Evolutionary conservation across 148 eudicot genomes (phyloP).

Genomic region (Gaultheria prostrata): DNA sequence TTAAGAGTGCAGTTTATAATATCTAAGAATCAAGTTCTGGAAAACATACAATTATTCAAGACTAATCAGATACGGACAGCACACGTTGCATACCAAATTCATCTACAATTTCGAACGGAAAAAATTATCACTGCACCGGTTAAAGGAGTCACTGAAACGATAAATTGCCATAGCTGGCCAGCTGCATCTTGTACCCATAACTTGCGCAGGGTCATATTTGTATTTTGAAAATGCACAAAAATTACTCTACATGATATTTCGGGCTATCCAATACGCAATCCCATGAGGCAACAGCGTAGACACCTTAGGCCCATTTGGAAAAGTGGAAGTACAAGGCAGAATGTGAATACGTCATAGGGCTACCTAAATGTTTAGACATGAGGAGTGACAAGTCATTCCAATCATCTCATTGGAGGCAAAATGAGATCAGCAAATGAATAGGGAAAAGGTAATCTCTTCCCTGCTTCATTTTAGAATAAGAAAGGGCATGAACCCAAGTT

Average conservation of each 20-base stretch:
- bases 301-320: background rate
- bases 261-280: background rate
- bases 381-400: background rate
- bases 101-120: background rate
- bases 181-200: background rate
- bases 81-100: background rate
- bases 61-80: background rate
- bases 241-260: background rate
- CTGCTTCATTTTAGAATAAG: background rate
- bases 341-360: background rate
- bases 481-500: background rate
- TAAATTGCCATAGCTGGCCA: background rate
- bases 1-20: conserved; percentile 14
- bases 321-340: background rate
- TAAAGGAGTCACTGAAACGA: background rate
- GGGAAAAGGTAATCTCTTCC: background rate
- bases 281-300: background rate
- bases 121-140: background rate
- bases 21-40: background rate
- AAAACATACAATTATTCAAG: background rate
- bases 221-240: background rate
- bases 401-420: background rate
- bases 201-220: background rate
- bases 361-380: background rate
- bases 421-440: background rate